Base-by-base conservation (phyloP, 176 grass and related monocot genomes). In the Cenchrus americanus region DNA sequence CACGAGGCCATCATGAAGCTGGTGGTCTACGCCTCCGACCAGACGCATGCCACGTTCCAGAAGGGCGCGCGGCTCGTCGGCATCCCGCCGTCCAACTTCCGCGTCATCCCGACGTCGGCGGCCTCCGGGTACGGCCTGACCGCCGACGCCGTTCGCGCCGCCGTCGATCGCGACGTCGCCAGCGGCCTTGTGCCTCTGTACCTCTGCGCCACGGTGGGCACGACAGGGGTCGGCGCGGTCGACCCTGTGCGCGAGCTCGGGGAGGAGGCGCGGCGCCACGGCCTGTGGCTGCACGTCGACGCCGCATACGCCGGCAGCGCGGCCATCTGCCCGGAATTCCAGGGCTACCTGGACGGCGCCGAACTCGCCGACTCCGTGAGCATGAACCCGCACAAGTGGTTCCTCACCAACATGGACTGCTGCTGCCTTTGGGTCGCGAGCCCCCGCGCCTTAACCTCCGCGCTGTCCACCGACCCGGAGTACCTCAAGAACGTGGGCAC, bases 11-110 rank as follows among this genome's bases (percentile, higher is more conserved):
- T 93, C 75, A 1, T 44, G 7, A 85, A 26, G 55, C 50, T 93
- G 17, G 82, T 86, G 5, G 78, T 94, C 7, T 94, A 94, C 75
- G 85, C 79, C 8, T 94, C 92, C 4, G 88, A 94, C 80, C 88
- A 94, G 76, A 94, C 79, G 13, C 88, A 94, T 73, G 61, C 21
- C 1, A 84, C 86, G 1, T 80, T 90, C 64, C 82, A 90, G 81
- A 94, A 91, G 74, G 92, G 88, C 1, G 82, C 80, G 18, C 55
- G 74, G 32, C 57, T 93, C 18, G 73, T 83, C 22, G 91, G 88
- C n/a, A 93, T 94, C 71, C 78, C 53, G 24, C 88, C 88, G n/a
- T 30, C 67, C 21, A 94, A 94, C 54, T 94, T 94, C 69, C 85
- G 82, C 27, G 73, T 80, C 47, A 30, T 88, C 8, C 48, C 0